Evolutionary conservation across 2,329 filamentous ascomycete species (phyloP).

Genomic region (Aspergillus tamarii): DNA sequence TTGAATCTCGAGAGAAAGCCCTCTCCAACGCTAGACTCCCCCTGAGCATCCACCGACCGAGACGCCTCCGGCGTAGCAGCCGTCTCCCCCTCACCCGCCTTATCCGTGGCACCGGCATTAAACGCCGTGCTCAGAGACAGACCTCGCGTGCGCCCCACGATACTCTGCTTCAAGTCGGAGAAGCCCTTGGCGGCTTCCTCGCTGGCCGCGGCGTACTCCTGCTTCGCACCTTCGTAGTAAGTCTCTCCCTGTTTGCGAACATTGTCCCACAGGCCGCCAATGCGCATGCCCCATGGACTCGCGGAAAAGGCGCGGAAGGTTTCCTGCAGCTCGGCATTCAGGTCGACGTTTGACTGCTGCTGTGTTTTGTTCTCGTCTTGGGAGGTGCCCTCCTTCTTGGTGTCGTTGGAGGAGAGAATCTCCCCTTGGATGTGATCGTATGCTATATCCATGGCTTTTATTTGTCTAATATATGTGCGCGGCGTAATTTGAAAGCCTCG

Average conservation of each 20-base stretch:
- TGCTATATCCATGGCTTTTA: conserved; percentile 77
- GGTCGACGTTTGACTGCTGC: conserved; percentile 50
- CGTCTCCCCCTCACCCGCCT: conserved; percentile 32
- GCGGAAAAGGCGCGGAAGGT: conserved; percentile 91
- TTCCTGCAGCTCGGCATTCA: conserved; percentile 90
- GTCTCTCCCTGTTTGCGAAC: conserved; percentile 95
- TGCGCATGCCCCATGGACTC: conserved; percentile 85
- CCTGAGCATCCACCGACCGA: conserved; percentile 19
- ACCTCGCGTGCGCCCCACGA: conserved; percentile 73
- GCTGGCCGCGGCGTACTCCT: conserved; percentile 78
- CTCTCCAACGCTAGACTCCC: conserved; percentile 48
- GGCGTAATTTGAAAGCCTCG: conserved; percentile 9
- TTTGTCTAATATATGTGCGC: conserved; percentile 8
- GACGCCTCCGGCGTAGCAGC: conserved; percentile 28
- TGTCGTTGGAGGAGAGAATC: conserved; percentile 62
- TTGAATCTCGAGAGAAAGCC: conserved; percentile 76
- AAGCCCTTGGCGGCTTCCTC: conserved; percentile 83
- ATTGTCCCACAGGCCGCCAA: conserved; percentile 86
- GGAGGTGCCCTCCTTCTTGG: conserved; percentile 48
- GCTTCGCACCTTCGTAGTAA: conserved; percentile 79
- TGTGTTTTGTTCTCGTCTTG: conserved; percentile 43
- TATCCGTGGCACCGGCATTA: conserved; percentile 24
- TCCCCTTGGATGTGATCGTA: conserved; percentile 97
- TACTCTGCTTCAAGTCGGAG: conserved; percentile 66
- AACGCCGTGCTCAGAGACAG: conserved; percentile 63